Conservation (phyloP, 768 basidiomycete genomes). For the Lactifluus subvellereus region DNA sequence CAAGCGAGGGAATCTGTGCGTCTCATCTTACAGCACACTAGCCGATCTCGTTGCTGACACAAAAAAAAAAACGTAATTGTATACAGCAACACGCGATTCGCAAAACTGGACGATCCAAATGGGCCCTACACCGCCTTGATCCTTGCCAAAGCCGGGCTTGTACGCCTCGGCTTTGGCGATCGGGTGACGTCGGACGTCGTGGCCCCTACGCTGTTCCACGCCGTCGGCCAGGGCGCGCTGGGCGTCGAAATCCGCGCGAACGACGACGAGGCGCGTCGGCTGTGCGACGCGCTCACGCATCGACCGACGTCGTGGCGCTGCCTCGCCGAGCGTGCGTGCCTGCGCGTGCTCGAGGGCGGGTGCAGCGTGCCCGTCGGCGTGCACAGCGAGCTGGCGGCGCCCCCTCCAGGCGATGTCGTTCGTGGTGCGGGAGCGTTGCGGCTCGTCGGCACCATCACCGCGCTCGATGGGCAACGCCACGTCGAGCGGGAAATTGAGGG, state of each 20-base stretch:
- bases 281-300: slow-evolving; percentile 69
- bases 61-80: neutral
- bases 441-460: slow-evolving; percentile 80
- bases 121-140: slow-evolving; percentile 83
- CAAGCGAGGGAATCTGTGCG: slow-evolving; percentile 85
- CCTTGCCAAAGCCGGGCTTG: slow-evolving; percentile 88
- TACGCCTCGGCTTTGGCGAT: slow-evolving; percentile 67
- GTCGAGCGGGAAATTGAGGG: slow-evolving; percentile 59
- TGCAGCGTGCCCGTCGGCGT: slow-evolving; percentile 97
- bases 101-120: slow-evolving; percentile 81
- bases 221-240: slow-evolving; percentile 93
- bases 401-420: slow-evolving; percentile 31
- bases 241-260: slow-evolving; percentile 76
- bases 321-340: slow-evolving; percentile 79
- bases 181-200: slow-evolving; percentile 71
- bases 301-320: slow-evolving; percentile 72
- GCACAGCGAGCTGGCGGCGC: slow-evolving; percentile 44
- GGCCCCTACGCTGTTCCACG: slow-evolving; percentile 74
- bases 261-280: slow-evolving; percentile 51
- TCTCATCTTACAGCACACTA: slow-evolving; percentile 17
- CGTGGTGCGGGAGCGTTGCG: slow-evolving; percentile 36
- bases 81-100: slow-evolving; percentile 77
- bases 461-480: slow-evolving; percentile 65
- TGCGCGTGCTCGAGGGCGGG: slow-evolving; percentile 90
- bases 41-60: neutral